phyloP scores from a whole-genome alignment of 202 grass and related monocot genomes.

The Eragrostis tef region DNA sequence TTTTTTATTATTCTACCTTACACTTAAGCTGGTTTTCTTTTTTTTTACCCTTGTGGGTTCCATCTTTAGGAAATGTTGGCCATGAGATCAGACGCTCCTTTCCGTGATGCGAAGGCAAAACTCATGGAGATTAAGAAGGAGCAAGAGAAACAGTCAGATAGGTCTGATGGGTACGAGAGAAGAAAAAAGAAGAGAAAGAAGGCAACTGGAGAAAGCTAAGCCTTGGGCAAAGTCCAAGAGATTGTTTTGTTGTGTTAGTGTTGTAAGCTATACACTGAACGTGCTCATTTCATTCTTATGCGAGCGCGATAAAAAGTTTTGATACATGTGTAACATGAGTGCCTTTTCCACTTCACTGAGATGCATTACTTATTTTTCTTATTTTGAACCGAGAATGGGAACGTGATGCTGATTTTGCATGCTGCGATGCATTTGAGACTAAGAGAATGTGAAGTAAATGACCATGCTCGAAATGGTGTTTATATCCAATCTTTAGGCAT shows the following conservation, averaged over 20 bases:
- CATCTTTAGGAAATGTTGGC: constrained; percentile 64
- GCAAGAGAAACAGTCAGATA: constrained; percentile 59
- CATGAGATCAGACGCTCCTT: constrained; percentile 85
- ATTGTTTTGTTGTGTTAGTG: constrained; percentile 2
- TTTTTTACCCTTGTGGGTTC: neutral
- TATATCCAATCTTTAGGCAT: constrained; percentile 61
- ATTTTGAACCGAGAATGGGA: too few species aligned
- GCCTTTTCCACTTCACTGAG: neutral
- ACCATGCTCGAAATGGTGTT: too few species aligned
- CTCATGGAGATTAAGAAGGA: constrained; percentile 76
- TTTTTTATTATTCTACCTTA: neutral
- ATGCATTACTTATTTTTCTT: too few species aligned
- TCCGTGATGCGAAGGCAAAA: constrained; percentile 81
- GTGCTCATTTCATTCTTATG: constrained; percentile 28
- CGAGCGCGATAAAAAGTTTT: constrained; percentile 44
- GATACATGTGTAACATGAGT: constrained; percentile 27
- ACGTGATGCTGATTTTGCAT: too few species aligned
- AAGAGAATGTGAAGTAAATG: too few species aligned
- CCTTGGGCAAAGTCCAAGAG: neutral
- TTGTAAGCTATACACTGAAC: constrained; percentile 26
- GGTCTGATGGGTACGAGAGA: constrained; percentile 46
- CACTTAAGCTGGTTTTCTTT: constrained; percentile 10
- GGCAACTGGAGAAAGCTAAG: constrained; percentile 43
- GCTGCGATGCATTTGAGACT: too few species aligned
- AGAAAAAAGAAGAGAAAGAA: constrained; percentile 76